Conservation (phyloP, 441 rosid species). For the Jatropha multifida region DNA sequence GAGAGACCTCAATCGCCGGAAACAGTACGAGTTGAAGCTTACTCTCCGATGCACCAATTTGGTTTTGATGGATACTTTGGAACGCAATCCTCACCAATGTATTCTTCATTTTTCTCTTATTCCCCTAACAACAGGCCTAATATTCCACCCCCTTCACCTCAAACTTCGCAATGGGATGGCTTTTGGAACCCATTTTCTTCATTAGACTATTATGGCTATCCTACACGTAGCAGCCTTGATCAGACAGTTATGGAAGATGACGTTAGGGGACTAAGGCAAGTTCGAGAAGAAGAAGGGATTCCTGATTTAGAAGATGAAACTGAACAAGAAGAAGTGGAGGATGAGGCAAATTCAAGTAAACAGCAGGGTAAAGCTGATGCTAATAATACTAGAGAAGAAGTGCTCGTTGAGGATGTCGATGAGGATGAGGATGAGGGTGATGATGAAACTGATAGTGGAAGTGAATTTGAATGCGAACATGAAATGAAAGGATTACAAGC, state of each 20-base stretch:
- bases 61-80: conserved; percentile 66
- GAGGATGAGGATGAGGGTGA: conserved; percentile 39
- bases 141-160: conserved; percentile 89
- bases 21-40: conserved; percentile 57
- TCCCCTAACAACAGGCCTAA: conserved; percentile 56
- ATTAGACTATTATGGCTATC: conserved; percentile 74
- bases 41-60: conserved; percentile 52
- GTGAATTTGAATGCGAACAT: conserved; percentile 38
- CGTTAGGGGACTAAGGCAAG: conserved; percentile 76
- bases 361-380: conserved; percentile 33
- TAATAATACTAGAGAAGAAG: conserved; percentile 55
- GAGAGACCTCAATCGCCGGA: conserved; percentile 87
- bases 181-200: conserved; percentile 99
- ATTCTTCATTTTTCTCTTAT: conserved; percentile 48
- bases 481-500: conserved; percentile 36
- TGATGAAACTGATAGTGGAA: conserved; percentile 42
- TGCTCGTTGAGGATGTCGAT: conserved; percentile 74
- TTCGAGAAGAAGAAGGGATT: conserved; percentile 97
- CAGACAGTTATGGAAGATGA: conserved; percentile 72
- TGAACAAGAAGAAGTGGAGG: conserved; percentile 54
- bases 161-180: conserved; percentile 89
- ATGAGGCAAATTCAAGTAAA: conserved; percentile 27
- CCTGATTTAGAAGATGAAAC: conserved; percentile 93
- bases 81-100: conserved; percentile 53
- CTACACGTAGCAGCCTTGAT: conserved; percentile 54